Base-by-base conservation (phyloP, 495 filamentous ascomycete species). In the Penicillium chermesinum region DNA sequence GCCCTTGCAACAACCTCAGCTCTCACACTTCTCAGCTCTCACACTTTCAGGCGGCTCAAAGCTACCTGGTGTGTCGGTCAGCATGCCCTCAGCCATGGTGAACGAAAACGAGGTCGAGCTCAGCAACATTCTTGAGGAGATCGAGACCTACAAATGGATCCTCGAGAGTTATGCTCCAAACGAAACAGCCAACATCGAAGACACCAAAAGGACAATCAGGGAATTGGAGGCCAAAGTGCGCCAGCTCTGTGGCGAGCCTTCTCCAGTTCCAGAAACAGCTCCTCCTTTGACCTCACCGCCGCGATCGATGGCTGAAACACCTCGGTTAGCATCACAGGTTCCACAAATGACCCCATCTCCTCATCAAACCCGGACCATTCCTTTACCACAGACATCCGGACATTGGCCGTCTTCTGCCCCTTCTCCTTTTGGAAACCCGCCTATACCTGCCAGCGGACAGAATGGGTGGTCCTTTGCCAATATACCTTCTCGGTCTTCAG, bases 361-460 rank as follows among this genome's bases (percentile, higher is more conserved):
- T 30, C 10, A 4, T 30, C 25, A 30, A 5, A 4, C 5, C 10
- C 25, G 10, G 25, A 10, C 25, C 25, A 4, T 30, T 10, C 4
- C 25, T 30, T 30, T 30, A 10, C 25, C 25, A 10, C 8, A 27
- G 7, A 34, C 52, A 14, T 14, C 44, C 2, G 41, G 41, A 1
- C 44, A 55, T 19, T 52, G 52, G 43, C 49, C 60, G 17, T 55
- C 60, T n/a, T 44, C 48, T 16, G 51, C 49, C 1, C 57, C 54
- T 4, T 63, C 60, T 2, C 54, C 54, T 13, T 63, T 58, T 36
- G 25, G 8, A 2, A 2, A 14, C 15, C 49, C 14, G 42, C 27
- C 37, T 30, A 10, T 10, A 30, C 10, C 25, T 10, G 10, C 10
- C 5, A 30, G 10, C 10, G 25, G 25, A 30, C 25, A 10, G 10